Conservation (phyloP, 129 eudicot genomes). For the Ambrosia trifida region DNA sequence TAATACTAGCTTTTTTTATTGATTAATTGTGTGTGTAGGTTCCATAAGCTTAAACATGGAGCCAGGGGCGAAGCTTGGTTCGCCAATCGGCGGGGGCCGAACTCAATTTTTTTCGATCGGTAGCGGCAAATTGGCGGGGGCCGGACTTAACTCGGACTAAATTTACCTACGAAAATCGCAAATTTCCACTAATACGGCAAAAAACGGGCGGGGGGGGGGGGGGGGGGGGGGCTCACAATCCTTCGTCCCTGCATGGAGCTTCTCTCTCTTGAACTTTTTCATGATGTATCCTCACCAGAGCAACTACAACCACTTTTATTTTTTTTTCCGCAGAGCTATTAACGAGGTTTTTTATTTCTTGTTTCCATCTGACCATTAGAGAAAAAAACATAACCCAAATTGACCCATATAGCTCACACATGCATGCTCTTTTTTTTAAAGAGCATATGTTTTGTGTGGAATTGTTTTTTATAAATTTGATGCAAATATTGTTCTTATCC, state of each 20-base stretch:
- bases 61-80: no score
- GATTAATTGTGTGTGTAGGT: neutral
- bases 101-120: no score
- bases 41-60: neutral
- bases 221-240: no score
- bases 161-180: no score
- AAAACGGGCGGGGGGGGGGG: no score
- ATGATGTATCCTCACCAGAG: neutral
- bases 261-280: neutral
- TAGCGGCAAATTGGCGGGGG: no score
- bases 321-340: neutral
- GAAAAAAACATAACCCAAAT: neutral
- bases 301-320: neutral
- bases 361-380: neutral
- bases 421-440: neutral
- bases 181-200: no score
- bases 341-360: neutral
- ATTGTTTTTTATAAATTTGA: neutral
- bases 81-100: no score
- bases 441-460: neutral
- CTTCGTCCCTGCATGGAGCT: no score
- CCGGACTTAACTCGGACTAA: no score
- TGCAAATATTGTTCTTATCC: conserved; percentile 16
- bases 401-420: neutral
- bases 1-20: neutral